Conservation (phyloP, 305 asterid species). For the Striga hermonthica region DNA sequence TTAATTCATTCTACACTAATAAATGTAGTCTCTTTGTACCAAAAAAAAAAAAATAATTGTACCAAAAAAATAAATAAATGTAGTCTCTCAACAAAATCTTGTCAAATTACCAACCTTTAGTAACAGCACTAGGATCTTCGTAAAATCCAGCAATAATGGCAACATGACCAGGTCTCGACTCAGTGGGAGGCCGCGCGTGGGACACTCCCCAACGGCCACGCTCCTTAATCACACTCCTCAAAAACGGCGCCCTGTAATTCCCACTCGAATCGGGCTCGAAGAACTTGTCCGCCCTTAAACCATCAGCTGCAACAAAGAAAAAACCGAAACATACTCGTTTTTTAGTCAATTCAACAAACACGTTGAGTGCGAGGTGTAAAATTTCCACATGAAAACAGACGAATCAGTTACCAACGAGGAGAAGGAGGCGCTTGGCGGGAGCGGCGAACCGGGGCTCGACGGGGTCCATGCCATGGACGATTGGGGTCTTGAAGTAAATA, state of each 20-base stretch:
- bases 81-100: slow-evolving; percentile 21
- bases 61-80: too few relatives aligned
- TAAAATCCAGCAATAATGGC: slow-evolving; percentile 97
- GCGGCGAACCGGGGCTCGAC: slow-evolving; percentile 66
- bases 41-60: too few relatives aligned
- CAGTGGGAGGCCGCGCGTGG: slow-evolving; percentile 98
- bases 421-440: slow-evolving; percentile 88
- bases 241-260: slow-evolving; percentile 80
- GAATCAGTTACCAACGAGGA: slow-evolving; percentile 57
- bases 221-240: slow-evolving; percentile 82
- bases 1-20: neutral
- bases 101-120: slow-evolving; percentile 61
- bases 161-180: slow-evolving; percentile 98
- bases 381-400: neutral
- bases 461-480: slow-evolving; percentile 95
- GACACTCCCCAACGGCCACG: slow-evolving; percentile 98
- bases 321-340: slow-evolving; percentile 21
- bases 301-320: slow-evolving; percentile 70
- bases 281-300: slow-evolving; percentile 96
- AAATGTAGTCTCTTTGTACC: slow-evolving; percentile 8
- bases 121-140: slow-evolving; percentile 99
- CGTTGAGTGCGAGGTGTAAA: slow-evolving; percentile 25
- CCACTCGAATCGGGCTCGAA: slow-evolving; percentile 85
- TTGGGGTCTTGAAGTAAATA: slow-evolving; percentile 91
- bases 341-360: slow-evolving; percentile 45